These are phyloP conservation scores for Orbilia javanica DNA, from an alignment of 2,329 filamentous ascomycete species.

Conservation along the genomic window DNA sequence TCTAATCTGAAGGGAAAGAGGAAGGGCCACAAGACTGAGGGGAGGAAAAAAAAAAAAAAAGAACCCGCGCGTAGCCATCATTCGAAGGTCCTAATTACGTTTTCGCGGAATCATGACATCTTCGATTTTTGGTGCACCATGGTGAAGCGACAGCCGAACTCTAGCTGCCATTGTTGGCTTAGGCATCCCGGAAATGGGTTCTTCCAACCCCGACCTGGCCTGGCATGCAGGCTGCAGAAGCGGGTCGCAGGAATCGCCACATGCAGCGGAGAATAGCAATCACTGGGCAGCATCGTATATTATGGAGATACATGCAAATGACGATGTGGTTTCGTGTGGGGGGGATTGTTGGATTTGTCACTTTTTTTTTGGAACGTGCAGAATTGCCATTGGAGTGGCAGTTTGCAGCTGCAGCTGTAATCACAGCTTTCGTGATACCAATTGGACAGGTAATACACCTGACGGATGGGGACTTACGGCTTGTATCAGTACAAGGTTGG, in stretches of 20 bases:
- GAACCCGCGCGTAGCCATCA: neutral
- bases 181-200: constrained; percentile 23
- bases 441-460: neutral
- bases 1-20: neutral
- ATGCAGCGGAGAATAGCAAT: constrained; percentile 47
- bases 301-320: neutral
- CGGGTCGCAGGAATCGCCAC: constrained; percentile 38
- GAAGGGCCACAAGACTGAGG: neutral
- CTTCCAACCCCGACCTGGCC: constrained; percentile 16
- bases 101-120: constrained; percentile 26
- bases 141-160: constrained; percentile 20
- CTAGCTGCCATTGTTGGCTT: constrained; percentile 45
- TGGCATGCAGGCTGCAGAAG: constrained; percentile 38
- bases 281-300: constrained; percentile 11
- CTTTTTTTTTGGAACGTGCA: constrained; percentile 29
- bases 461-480: constrained; percentile 22
- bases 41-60: neutral
- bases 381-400: neutral
- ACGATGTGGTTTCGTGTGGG: constrained; percentile 22
- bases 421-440: neutral
- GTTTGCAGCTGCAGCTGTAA: neutral
- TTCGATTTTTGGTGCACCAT: constrained; percentile 12
- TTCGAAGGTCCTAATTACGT: neutral
- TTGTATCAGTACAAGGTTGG: constrained; percentile 21
- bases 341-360: constrained; percentile 13